Conservation (phyloP, 495 filamentous ascomycete species). For the Penicillium paxilli region DNA sequence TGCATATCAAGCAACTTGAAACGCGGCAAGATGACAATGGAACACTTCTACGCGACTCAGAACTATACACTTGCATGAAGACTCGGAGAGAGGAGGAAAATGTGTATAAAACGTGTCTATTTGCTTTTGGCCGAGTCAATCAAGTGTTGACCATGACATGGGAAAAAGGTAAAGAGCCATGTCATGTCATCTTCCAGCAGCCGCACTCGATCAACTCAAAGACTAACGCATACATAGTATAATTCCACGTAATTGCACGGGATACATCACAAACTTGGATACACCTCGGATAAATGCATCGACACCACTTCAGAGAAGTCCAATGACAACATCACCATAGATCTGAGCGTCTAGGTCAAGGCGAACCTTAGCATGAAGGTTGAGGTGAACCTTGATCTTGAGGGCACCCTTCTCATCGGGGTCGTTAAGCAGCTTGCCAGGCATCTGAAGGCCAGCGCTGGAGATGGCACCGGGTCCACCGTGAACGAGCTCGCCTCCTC, state of each 20-base stretch:
- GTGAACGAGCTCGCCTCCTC: background rate
- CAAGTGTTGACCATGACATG: background rate
- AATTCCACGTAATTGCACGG: background rate
- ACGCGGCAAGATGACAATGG: too few species aligned
- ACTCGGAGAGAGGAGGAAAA: too few species aligned
- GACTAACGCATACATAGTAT: background rate
- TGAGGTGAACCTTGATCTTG: conserved; percentile 14
- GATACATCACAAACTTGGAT: background rate
- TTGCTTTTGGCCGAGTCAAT: background rate
- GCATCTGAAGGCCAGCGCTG: background rate
- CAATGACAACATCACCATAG: conserved; percentile 19
- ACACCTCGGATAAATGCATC: background rate
- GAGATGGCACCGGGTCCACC: background rate
- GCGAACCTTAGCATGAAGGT: conserved; percentile 15
- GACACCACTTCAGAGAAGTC: conserved; percentile 4
- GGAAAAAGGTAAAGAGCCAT: background rate
- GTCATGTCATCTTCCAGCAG: background rate
- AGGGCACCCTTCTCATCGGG: conserved; percentile 5
- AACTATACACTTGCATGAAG: too few species aligned
- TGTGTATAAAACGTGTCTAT: background rate
- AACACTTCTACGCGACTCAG: too few species aligned
- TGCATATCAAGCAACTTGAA: too few species aligned
- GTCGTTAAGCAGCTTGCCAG: background rate
- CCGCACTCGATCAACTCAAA: background rate
- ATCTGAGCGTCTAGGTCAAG: conserved; percentile 15